These are phyloP conservation scores for Schizosaccharomyces cryophilus DNA, from an alignment of 805 yeast species.

Conservation along the genomic window DNA sequence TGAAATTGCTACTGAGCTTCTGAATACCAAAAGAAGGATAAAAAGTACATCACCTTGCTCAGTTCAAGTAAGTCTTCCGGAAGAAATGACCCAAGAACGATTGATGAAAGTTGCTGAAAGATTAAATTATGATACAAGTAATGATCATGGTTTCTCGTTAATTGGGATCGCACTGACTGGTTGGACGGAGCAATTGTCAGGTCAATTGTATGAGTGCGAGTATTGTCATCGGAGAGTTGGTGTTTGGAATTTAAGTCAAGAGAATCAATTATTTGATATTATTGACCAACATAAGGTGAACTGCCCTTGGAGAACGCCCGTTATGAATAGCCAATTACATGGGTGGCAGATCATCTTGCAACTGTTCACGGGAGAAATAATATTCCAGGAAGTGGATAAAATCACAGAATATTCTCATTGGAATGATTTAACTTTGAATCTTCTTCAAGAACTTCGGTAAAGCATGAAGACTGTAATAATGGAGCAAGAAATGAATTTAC, in stretches of 20 bases:
- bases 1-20: background rate
- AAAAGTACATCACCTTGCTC: background rate
- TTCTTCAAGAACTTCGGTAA: too few relatives aligned
- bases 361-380: background rate
- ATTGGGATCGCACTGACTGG: background rate
- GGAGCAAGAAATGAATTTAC: too few relatives aligned
- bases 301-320: background rate
- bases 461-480: too few relatives aligned
- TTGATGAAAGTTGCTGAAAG: background rate
- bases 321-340: background rate
- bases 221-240: background rate
- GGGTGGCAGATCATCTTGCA: background rate
- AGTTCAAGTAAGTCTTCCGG: background rate
- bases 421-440: too few relatives aligned
- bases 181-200: background rate
- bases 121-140: background rate
- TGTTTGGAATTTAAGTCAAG: background rate
- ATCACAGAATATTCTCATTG: too few relatives aligned
- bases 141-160: background rate
- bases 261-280: background rate
- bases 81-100: background rate
- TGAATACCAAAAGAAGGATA: background rate
- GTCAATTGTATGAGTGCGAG: background rate
- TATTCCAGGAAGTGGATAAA: background rate
- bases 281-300: background rate